These are phyloP conservation scores for Citeromyces hawaiiensis DNA, from an alignment of 1,139 yeast genomes.

Conservation along the genomic window DNA sequence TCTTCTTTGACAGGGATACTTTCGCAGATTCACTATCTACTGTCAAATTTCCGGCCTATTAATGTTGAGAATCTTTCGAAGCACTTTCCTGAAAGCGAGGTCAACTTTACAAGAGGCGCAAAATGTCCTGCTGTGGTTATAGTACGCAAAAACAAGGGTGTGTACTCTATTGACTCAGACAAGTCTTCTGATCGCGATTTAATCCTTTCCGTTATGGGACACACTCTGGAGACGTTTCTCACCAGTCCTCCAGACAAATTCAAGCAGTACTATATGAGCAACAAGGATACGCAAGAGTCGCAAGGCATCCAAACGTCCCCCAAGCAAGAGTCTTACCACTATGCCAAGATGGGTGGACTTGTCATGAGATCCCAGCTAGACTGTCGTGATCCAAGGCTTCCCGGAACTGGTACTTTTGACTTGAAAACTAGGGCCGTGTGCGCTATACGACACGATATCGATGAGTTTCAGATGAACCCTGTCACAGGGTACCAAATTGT, in stretches of 20 bases:
- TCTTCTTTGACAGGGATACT: slow-evolving; percentile 75
- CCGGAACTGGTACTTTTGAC: slow-evolving; percentile 90
- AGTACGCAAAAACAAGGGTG: slow-evolving; percentile 18
- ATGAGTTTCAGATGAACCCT: slow-evolving; percentile 35
- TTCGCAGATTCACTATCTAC: slow-evolving; percentile 55
- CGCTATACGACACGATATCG: slow-evolving; percentile 66
- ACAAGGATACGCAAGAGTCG: slow-evolving; percentile 1
- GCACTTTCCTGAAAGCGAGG: slow-evolving; percentile 19
- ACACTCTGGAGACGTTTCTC: slow-evolving; percentile 59
- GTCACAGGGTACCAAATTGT: slow-evolving; percentile 53
- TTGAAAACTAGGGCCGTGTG: slow-evolving; percentile 85
- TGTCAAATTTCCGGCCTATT: slow-evolving; percentile 49
- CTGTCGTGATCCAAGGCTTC: slow-evolving; percentile 62
- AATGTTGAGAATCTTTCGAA: slow-evolving; percentile 29
- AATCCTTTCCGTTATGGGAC: slow-evolving; percentile 67
- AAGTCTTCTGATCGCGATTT: slow-evolving; percentile 57
- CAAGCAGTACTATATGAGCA: slow-evolving; percentile 9
- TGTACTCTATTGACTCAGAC: slow-evolving; percentile 60
- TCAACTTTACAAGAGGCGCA: slow-evolving; percentile 22
- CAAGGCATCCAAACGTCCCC: slow-evolving; percentile 5
- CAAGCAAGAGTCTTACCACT: slow-evolving; percentile 39
- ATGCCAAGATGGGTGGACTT: slow-evolving; percentile 55
- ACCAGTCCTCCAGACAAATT: slow-evolving; percentile 34
- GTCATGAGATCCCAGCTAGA: slow-evolving; percentile 86
- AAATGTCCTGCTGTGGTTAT: slow-evolving; percentile 27